Evolutionary conservation across 108 stramenopile genomes (phyloP), one percentile per base, ranked within the genome.

Genomic region (Pseudonitzschia multiseries): DNA sequence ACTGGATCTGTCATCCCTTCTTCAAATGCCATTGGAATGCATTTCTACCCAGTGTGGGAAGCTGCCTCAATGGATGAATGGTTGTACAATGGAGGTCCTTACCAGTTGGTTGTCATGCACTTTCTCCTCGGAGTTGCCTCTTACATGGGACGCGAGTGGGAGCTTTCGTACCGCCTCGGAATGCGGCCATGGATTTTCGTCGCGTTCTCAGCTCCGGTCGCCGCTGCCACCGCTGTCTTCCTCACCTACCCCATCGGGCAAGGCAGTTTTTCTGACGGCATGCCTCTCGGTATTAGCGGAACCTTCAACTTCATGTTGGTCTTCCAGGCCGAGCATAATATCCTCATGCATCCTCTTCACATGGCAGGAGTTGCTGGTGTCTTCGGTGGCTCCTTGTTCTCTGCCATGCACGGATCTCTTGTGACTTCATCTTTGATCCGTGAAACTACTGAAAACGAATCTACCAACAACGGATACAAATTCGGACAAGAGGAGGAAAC

Each of bases 91-190:
- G 76, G 76, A 65, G 76, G 76, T 57, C 66, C 68, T n/a, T 77
- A 77, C 71, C 76, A 77, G 33, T 48, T 77, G 54, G 66, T 77
- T 57, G 76, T 77, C 10, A 44, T 72, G 33, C 76, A 77, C 71
- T 77, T 77, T 51, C 63, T 77, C 8, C 28, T 56, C 33, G 76
- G 76, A 42, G 76, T 77, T 41, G 71, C 71, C n/a, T 31, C 71
- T 2, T 77, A 77, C 76, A 77, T 77, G 76, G 76, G 76, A 18
- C 76, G 76, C 71, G 76, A 77, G 43, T 77, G 76, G 76, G 76
- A 77, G 53, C 65, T 77, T 32, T 56, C 52, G 28, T 77, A 77
- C 71, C 76, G 76, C 65, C 63, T 77, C 40, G 76, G 76, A 31
- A 77, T 77, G 76, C 70, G 76, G 4, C 76, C 76, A 28, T 77